phyloP scores from a whole-genome alignment of 2,329 filamentous ascomycete species.

The Blastomyces parvus region DNA sequence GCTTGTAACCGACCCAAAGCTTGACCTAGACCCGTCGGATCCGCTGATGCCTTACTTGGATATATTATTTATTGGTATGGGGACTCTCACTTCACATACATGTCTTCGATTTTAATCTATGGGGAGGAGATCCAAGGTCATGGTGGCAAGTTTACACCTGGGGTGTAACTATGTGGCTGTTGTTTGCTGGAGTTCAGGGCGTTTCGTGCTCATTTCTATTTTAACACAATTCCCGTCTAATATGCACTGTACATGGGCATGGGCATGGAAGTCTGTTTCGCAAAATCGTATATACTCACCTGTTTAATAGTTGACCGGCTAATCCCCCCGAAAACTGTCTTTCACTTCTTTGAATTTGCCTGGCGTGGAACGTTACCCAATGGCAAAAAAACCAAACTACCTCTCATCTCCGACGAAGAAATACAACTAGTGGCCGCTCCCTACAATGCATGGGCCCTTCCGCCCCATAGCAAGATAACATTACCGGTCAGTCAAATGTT shows the following conservation, averaged over 20 bases:
- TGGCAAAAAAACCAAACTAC: constrained; percentile 13
- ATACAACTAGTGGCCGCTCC: constrained; percentile 2
- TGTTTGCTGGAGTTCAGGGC: neutral
- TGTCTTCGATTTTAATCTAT: neutral
- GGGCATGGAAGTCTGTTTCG: neutral
- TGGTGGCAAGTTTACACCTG: neutral
- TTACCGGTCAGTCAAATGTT: constrained; percentile 9
- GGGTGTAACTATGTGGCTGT: neutral
- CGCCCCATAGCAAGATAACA: neutral
- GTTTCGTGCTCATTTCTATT: too few relatives aligned
- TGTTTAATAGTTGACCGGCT: constrained; percentile 20
- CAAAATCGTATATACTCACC: neutral
- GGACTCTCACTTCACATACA: neutral
- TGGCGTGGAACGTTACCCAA: constrained; percentile 14
- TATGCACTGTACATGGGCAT: neutral
- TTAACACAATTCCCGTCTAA: neutral
- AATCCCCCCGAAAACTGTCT: constrained; percentile 21
- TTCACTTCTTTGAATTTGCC: constrained; percentile 17
- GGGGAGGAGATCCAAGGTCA: neutral
- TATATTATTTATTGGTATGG: neutral
- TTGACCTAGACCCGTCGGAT: neutral
- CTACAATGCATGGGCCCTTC: constrained; percentile 5
- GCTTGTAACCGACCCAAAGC: neutral
- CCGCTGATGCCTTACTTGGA: neutral
- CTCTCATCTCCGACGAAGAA: constrained; percentile 12